phyloP scores from a whole-genome alignment of 257 asterid species.

The Rehmannia glutinosa region DNA sequence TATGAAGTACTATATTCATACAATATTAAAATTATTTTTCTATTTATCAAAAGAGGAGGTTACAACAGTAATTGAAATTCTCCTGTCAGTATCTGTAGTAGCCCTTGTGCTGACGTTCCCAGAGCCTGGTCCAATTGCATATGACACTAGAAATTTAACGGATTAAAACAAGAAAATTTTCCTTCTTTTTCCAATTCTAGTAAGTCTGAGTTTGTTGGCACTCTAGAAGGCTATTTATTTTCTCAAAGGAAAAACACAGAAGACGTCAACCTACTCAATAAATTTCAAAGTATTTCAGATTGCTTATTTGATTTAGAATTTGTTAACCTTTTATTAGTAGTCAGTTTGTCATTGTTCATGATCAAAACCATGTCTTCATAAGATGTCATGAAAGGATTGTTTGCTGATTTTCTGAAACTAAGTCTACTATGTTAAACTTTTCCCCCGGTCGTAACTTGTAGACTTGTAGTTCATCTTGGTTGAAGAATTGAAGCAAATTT shows the following conservation, averaged over 20 bases:
- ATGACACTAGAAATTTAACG: conserved; percentile 17
- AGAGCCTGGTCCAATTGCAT: conserved; percentile 33
- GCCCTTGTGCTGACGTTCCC: conserved; percentile 34
- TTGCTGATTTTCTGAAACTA: too few relatives aligned
- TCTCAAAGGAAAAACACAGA: too few relatives aligned
- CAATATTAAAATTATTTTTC: background rate
- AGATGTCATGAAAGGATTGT: too few relatives aligned
- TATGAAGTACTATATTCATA: background rate
- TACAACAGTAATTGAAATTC: conserved; percentile 31
- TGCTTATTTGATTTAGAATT: background rate
- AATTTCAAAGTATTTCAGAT: too few relatives aligned
- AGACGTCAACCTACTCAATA: too few relatives aligned
- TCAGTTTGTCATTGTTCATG: too few relatives aligned
- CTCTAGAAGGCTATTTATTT: too few relatives aligned
- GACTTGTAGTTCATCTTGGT: too few relatives aligned
- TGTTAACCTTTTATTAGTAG: background rate
- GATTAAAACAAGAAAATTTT: conserved; percentile 6
- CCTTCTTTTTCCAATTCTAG: background rate
- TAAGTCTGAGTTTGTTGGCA: conserved; percentile 23
- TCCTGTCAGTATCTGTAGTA: conserved; percentile 40
- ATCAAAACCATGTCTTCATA: too few relatives aligned
- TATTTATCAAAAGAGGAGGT: conserved; percentile 10
- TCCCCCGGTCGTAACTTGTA: too few relatives aligned
- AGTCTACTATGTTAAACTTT: too few relatives aligned
- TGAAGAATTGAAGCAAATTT: too few relatives aligned